Evolutionary conservation across 1,139 yeast species (phyloP), one percentile per base, ranked within the genome.

Genomic region (Scheffersomyces insectosa): DNA sequence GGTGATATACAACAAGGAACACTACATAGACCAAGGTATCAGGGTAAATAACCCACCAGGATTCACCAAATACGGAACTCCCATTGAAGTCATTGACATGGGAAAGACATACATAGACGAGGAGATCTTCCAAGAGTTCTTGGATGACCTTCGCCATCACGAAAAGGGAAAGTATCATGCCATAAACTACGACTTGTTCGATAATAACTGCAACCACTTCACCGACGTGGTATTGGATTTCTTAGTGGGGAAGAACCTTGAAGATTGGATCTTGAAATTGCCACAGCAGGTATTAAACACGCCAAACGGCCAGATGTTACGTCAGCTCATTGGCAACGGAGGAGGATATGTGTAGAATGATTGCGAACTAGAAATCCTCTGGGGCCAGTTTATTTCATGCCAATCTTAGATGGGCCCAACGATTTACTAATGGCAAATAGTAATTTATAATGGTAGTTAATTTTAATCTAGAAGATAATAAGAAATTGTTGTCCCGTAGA

Each of bases 151-250:
- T 32, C 63, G 63, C 23, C 48, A 55, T 39, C 66, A 66, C 41
- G 70, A 69, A 10, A 76, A 70, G 23, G 48, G 51, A 48, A 72
- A 70, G 49, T 83, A 72, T 55, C 68, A 73, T 32, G 76, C 80
- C 1, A 65, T 65, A 7, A 68, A 63, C 20, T 84, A 84, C 58
- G 82, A 83, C 49, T 63, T 84, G 48, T 82, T 84, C 48, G 77
- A 77, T 42, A 83, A 83, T 61, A 84, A 84, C 56, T 84, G 90
- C 60, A 84, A 84, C 62, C 86, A 84, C 51, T 83, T 84, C 63
- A 73, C 85, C 12, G 77, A 82, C 49, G 80, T 75, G 38, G 55
- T 80, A 43, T 59, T 79, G 38, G 83, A 83, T 50, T 83, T 84
- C 50, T 65, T 83, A 48, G 82, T 80, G 33, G 87, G 85, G 12